These are phyloP conservation scores for Cryptococcus deneoformans DNA, from an alignment of 1,284 basidiomycete species.

Conservation along the genomic window DNA sequence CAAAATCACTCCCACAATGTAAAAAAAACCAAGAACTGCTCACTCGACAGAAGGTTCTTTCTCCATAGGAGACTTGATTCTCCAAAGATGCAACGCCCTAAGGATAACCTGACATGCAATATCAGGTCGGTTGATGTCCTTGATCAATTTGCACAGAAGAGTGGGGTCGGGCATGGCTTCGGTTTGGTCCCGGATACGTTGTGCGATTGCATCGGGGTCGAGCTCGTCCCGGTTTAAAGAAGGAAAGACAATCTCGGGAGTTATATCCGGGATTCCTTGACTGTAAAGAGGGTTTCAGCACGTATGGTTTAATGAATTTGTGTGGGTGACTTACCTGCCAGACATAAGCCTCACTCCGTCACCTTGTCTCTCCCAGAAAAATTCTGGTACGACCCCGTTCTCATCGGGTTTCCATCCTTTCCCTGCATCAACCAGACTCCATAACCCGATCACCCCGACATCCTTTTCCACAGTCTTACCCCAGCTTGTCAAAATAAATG, in stretches of 20 bases:
- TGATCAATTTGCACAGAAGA: slow-evolving; percentile 64
- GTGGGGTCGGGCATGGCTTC: slow-evolving; percentile 59
- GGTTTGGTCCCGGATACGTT: neutral
- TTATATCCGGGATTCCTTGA: neutral
- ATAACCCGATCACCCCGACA: slow-evolving; percentile 61
- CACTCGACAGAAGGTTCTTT: slow-evolving; percentile 31
- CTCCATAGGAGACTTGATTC: slow-evolving; percentile 51
- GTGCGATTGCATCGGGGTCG: neutral
- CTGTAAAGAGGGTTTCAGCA: neutral
- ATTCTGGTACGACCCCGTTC: slow-evolving; percentile 14
- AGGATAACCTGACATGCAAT: slow-evolving; percentile 70
- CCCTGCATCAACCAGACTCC: slow-evolving; percentile 59
- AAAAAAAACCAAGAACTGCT: neutral
- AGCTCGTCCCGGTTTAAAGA: neutral
- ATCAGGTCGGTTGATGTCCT: slow-evolving; percentile 63
- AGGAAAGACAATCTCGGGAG: slow-evolving; percentile 2
- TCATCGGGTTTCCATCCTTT: slow-evolving; percentile 43
- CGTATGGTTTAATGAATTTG: neutral
- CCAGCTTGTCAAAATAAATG: slow-evolving; percentile 66
- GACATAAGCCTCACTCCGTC: slow-evolving; percentile 16
- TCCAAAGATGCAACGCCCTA: slow-evolving; percentile 66
- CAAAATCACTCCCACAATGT: too few relatives aligned
- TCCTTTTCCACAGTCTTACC: slow-evolving; percentile 59
- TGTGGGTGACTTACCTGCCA: slow-evolving; percentile 47
- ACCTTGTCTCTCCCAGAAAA: slow-evolving; percentile 27